Percentiles rank a stretch among this genome's conserved stretches.
Conservation (phyloP, 108 stramenopile species). For the Fistulifera solaris region DNA sequence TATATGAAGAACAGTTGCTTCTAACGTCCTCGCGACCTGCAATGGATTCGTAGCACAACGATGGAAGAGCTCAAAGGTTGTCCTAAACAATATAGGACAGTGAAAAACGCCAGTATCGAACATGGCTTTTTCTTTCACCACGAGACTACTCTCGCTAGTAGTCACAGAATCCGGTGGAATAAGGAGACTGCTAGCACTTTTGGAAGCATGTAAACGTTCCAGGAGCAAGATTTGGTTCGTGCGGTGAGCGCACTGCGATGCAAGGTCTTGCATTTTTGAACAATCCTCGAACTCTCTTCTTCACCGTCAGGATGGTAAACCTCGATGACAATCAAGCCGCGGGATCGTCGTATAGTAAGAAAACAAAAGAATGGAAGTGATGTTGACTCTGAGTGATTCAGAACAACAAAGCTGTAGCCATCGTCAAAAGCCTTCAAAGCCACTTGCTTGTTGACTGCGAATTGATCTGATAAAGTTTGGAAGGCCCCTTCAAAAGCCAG, state of each 20-base stretch:
- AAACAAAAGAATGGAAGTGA: conserved; percentile 54
- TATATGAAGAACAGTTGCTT: conserved; percentile 59
- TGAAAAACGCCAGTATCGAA: conserved; percentile 24
- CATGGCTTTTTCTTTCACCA: background rate
- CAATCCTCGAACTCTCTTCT: conserved; percentile 23
- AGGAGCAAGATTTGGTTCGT: conserved; percentile 60
- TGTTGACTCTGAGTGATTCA: background rate
- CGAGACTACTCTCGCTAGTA: background rate
- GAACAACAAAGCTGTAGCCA: conserved; percentile 17
- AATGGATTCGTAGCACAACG: conserved; percentile 38
- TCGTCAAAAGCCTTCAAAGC: conserved; percentile 7
- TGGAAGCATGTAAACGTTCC: conserved; percentile 48
- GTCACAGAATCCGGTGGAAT: conserved; percentile 20
- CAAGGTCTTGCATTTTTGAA: conserved; percentile 16
- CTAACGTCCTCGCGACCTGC: conserved; percentile 46
- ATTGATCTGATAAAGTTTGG: conserved; percentile 13
- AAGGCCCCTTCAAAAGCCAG: conserved; percentile 48
- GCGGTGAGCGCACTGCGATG: conserved; percentile 29
- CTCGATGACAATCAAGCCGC: conserved; percentile 34
- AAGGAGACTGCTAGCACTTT: conserved; percentile 37
- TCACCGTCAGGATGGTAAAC: conserved; percentile 61
- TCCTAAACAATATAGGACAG: conserved; percentile 50
- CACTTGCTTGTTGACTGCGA: conserved; percentile 12
- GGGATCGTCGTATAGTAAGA: conserved; percentile 18
- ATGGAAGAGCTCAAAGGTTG: conserved; percentile 34